phyloP scores from a whole-genome alignment of 2,329 filamentous ascomycete genomes.

The Fulvia fulva region DNA sequence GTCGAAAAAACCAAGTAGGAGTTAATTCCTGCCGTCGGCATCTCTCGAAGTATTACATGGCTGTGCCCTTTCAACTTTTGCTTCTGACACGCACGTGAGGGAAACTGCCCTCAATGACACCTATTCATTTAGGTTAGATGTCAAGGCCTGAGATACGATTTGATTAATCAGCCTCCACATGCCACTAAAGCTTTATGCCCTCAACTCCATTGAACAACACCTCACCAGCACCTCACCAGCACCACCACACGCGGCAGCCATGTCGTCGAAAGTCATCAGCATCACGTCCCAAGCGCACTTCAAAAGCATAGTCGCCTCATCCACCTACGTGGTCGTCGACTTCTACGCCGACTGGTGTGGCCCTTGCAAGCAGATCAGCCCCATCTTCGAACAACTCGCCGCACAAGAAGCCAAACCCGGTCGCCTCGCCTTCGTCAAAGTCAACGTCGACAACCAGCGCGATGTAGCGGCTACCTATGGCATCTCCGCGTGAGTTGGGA shows the following conservation, averaged over 20 bases:
- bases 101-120: too few species aligned
- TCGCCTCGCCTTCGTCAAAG: conserved; percentile 50
- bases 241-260: conserved; percentile 5
- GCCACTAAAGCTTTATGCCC: too few species aligned
- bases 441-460: conserved; percentile 52
- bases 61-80: too few species aligned
- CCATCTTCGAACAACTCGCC: conserved; percentile 50
- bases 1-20: too few species aligned
- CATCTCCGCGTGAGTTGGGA: conserved; percentile 41
- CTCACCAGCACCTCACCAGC: too few species aligned
- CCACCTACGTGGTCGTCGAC: conserved; percentile 34
- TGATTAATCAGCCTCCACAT: too few species aligned
- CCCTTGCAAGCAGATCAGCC: conserved; percentile 53
- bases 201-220: too few species aligned
- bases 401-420: conserved; percentile 46
- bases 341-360: conserved; percentile 48
- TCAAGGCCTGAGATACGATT: too few species aligned
- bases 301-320: conserved; percentile 28
- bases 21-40: too few species aligned
- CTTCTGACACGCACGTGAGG: too few species aligned
- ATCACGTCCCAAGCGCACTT: conserved; percentile 32
- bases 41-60: too few species aligned
- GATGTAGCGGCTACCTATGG: conserved; percentile 48
- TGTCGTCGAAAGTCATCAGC: conserved; percentile 28
- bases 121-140: too few species aligned